Base-by-base conservation (phyloP, 139 green algal genomes). In the Trebouxia sp. region DNA sequence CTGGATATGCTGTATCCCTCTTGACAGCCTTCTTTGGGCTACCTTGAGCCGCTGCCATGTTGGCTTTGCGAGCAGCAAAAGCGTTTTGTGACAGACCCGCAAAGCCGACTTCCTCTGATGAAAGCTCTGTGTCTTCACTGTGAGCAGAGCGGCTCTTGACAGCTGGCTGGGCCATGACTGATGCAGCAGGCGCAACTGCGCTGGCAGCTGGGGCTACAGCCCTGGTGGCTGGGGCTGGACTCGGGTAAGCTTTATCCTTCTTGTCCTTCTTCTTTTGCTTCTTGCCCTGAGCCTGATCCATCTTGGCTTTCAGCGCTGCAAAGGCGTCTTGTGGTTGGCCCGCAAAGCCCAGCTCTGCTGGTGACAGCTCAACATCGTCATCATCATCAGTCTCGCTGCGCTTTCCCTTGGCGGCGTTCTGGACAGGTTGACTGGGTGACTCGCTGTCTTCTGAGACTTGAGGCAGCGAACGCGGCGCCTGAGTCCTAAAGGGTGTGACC, bases 251-350 rank as follows among this genome's bases (percentile, higher is more conserved):
- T 43, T 1, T 32, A 11, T 70, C 58, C 14, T 70, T 70, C 58
- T 70, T 70, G 58, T 70, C 58, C 32, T 70, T 32, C 58, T 70
- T 70, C 32, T 72, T 72, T 17, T 43, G 42, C 62, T 72, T 72
- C 32, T 72, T 72, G 32, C 62, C 62, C 32, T 72, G 62, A 72
- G 62, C 62, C 32, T 30, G 14, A 22, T 42, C 62, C 62, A 72
- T 72, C 32, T 72, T 72, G 32, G 62, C 62, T 43, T 30, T 72
- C 32, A 72, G 62, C 17, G 62, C 62, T 72, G 62, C 62, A 72
- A 72, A 72, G 32, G 62, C 32, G 20, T 72, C 62, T 28, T 72
- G 32, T 45, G 62, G 43, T 12, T 72, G 62, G 10, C 62, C 62
- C n/a, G 62, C 62, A 72, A 72, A 72, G 14, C 62, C 62, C 62